Base-by-base conservation (phyloP, 2,329 filamentous ascomycete genomes). In the Chaetomium strumarium region DNA sequence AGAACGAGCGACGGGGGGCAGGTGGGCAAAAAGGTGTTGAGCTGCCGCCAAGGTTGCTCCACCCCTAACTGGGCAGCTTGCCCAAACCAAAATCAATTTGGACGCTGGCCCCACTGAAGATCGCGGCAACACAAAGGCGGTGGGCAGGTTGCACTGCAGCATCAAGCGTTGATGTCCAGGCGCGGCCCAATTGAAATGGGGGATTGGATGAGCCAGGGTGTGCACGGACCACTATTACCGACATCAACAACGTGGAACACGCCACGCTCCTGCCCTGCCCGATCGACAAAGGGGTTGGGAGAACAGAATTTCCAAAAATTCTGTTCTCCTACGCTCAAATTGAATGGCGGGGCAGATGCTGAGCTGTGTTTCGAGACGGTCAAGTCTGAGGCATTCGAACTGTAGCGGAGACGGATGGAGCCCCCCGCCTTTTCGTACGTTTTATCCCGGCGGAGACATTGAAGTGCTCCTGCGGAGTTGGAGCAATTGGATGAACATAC, bases 71-170 rank as follows among this genome's bases (percentile, higher is more conserved):
- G 55, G 44, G 46, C 29, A 36, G 38, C 24, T 46, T 46, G 43
- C 20, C 29, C 30, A 48, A 20, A 30, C 12, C 46, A 55, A 58
- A 62, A 58, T 59, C 56, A 62, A 57, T 57, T 58, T 48, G 51
- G 43, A 47, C 42, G 55, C 43, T 36, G 55, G 58, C 45, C 55
- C 58, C 58, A 53, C 58, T 33, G 37, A 49, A 55, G 43, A 52
- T 52, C 49, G 49, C 48, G 46, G 46, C 19, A 37, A 37, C 51
- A 42, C 46, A 53, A 51, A 55, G 52, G 56, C 58, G 55, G 55
- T 57, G 57, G 55, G 47, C 42, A 36, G 31, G 46, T 48, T 44
- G 24, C 52, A 43, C 37, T 47, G 52, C 52, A 55, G 44, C 39
- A 29, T 34, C 46, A 29, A 43, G 13, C 42, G 20, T 39, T 13